Evolutionary conservation across 164 flowering plant genomes (phyloP).

Genomic region (Sedum album): DNA sequence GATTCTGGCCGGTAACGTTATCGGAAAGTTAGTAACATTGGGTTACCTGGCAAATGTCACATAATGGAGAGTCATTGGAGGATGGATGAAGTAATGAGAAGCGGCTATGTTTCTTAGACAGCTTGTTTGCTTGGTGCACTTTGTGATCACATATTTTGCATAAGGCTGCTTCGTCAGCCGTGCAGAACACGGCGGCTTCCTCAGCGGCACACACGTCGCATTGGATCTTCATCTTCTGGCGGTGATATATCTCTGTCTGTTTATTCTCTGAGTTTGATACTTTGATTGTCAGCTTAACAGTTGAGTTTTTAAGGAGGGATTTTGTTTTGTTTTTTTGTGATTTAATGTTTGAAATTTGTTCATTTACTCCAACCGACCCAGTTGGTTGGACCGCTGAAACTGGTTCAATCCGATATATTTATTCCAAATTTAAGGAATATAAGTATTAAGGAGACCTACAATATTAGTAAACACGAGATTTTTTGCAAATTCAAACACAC

Average conservation of each 20-base stretch:
- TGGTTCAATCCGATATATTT: background rate
- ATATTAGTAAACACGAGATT: background rate
- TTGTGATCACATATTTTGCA: background rate
- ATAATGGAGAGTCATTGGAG: background rate
- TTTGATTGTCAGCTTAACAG: background rate
- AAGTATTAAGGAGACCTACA: no score
- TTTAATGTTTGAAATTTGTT: background rate
- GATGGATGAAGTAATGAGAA: background rate
- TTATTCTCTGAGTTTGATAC: background rate
- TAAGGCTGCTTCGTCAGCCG: conserved; percentile 4
- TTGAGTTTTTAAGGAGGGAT: conserved; percentile 7
- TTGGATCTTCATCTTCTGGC: background rate
- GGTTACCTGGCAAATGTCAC: conserved; percentile 1
- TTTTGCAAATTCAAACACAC: background rate
- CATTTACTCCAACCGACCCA: background rate
- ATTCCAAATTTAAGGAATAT: background rate
- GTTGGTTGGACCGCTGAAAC: conserved; percentile 1
- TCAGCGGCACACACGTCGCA: background rate
- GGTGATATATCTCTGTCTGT: background rate
- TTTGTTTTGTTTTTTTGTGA: background rate
- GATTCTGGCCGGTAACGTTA: background rate
- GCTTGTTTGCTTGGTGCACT: conserved; percentile 3
- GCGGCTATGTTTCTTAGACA: background rate
- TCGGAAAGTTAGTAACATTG: background rate
- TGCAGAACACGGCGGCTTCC: conserved; percentile 2